These are phyloP conservation scores for Aspergillus piperis DNA, from an alignment of 2,329 filamentous ascomycete genomes.

Conservation along the genomic window DNA sequence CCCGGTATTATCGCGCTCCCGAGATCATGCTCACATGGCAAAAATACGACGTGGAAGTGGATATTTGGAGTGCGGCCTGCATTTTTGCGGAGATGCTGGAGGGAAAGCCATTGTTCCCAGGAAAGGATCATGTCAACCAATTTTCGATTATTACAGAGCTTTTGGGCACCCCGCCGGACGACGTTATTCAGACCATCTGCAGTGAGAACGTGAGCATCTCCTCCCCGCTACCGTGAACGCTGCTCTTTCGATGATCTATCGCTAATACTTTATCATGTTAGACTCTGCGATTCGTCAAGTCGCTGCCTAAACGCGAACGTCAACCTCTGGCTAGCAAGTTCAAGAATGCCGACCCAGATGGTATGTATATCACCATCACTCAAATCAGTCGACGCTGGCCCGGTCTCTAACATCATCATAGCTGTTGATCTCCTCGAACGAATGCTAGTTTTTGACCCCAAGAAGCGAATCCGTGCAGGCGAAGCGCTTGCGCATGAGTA, in stretches of 20 bases:
- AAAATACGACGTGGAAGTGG: slow-evolving; percentile 98
- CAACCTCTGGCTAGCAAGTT: slow-evolving; percentile 87
- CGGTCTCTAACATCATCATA: slow-evolving; percentile 37
- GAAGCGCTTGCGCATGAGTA: slow-evolving; percentile 90
- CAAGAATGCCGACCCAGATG: slow-evolving; percentile 85
- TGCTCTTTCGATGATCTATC: background rate
- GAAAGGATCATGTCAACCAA: slow-evolving; percentile 99
- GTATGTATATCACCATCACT: slow-evolving; percentile 51
- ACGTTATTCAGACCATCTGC: slow-evolving; percentile 98
- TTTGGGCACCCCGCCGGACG: slow-evolving; percentile 91
- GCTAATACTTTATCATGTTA: slow-evolving; percentile 44
- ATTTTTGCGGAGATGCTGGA: slow-evolving; percentile 99
- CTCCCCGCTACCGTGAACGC: background rate
- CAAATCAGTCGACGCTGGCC: background rate
- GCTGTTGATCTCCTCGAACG: slow-evolving; percentile 91
- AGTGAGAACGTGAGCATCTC: slow-evolving; percentile 79
- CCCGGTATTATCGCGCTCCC: slow-evolving; percentile 95
- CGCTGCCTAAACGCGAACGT: slow-evolving; percentile 88
- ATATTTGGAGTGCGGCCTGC: slow-evolving; percentile 98
- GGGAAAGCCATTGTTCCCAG: slow-evolving; percentile 95
- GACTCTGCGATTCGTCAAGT: slow-evolving; percentile 97
- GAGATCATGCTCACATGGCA: slow-evolving; percentile 99
- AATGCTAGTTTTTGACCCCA: slow-evolving; percentile 99
- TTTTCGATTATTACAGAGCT: slow-evolving; percentile 99
- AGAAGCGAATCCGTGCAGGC: slow-evolving; percentile 85